These are phyloP conservation scores for Kluyveromyces sp. DNA, from an alignment of 1,139 yeast species.

Conservation along the genomic window DNA sequence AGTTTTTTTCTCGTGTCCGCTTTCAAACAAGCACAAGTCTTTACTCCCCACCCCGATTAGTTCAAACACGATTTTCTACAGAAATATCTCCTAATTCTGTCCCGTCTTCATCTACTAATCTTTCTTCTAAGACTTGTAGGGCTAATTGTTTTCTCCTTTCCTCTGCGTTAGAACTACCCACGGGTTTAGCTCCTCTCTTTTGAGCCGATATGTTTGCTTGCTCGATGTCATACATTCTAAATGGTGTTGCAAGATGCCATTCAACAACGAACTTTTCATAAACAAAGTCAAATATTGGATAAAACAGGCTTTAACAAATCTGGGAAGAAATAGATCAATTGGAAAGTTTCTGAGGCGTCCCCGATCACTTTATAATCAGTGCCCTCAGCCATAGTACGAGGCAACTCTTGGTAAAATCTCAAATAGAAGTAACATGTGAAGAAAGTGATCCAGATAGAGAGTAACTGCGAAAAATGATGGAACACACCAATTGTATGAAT, in stretches of 20 bases:
- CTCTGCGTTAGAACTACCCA: conserved; percentile 47
- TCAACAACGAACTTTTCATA: conserved; percentile 48
- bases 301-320: conserved; percentile 46
- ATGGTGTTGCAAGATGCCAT: conserved; percentile 53
- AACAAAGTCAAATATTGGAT: conserved; percentile 43
- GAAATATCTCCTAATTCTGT: too few relatives aligned
- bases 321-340: conserved; percentile 78
- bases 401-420: conserved; percentile 54
- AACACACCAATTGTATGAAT: conserved; percentile 22
- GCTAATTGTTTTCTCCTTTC: conserved; percentile 87
- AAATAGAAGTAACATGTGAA: conserved; percentile 68
- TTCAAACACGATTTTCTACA: too few relatives aligned
- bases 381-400: conserved; percentile 8
- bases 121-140: conserved; percentile 70
- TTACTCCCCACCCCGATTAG: too few relatives aligned
- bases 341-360: conserved; percentile 87
- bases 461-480: conserved; percentile 44
- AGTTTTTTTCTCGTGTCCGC: too few relatives aligned
- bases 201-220: conserved; percentile 64
- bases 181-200: conserved; percentile 36
- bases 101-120: conserved; percentile 32
- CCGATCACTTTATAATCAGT: conserved; percentile 37
- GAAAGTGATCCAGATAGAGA: conserved; percentile 67
- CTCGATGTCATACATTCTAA: conserved; percentile 63
- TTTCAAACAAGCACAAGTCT: too few relatives aligned